phyloP scores from a whole-genome alignment of 805 yeast genomes.

The Kluyveromyces lactis region DNA sequence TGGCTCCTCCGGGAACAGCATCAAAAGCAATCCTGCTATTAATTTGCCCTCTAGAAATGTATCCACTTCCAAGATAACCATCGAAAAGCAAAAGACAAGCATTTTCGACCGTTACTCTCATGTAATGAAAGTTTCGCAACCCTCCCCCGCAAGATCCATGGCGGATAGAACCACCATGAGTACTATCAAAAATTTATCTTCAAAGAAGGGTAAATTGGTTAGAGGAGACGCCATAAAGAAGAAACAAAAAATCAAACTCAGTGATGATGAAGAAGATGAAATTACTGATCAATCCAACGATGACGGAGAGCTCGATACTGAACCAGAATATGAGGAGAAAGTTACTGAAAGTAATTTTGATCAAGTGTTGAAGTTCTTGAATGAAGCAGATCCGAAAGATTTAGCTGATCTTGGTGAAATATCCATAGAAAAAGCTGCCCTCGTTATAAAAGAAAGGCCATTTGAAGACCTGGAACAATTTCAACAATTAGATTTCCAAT shows the following conservation, averaged over 20 bases:
- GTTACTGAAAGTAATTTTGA: constrained; percentile 39
- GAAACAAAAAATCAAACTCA: constrained; percentile 16
- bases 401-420: constrained; percentile 74
- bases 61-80: constrained; percentile 30
- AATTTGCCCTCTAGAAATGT: neutral
- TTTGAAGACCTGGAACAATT: constrained; percentile 51
- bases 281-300: constrained; percentile 35
- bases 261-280: constrained; percentile 27
- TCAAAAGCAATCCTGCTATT: neutral
- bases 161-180: constrained; percentile 10
- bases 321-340: constrained; percentile 21
- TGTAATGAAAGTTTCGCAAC: constrained; percentile 16
- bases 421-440: constrained; percentile 54
- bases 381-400: constrained; percentile 67
- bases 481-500: constrained; percentile 44
- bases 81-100: constrained; percentile 30
- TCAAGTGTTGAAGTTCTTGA: constrained; percentile 68
- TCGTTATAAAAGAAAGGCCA: constrained; percentile 64
- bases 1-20: too few relatives aligned
- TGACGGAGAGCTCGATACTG: constrained; percentile 32
- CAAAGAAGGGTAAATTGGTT: constrained; percentile 33
- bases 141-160: neutral
- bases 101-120: constrained; percentile 31
- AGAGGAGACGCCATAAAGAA: constrained; percentile 29
- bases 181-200: constrained; percentile 6